Evolutionary conservation across 441 rosid species (phyloP).

Genomic region (Brassica hybrid): DNA sequence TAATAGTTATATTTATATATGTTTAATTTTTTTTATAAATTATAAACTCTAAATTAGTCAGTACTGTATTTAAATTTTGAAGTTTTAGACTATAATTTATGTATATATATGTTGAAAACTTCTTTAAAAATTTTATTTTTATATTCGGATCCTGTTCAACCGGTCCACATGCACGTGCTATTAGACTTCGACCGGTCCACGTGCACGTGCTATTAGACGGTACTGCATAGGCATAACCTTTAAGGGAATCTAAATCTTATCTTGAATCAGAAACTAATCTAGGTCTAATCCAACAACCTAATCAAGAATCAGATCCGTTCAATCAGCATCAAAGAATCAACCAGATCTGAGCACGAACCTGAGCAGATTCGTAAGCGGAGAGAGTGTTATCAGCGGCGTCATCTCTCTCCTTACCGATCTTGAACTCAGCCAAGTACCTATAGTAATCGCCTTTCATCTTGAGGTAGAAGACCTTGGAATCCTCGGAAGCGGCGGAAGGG

Average conservation of each 20-base stretch:
- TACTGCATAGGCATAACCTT: not conserved
- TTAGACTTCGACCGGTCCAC: too few relatives aligned
- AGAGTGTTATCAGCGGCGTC: slow-evolving; percentile 68
- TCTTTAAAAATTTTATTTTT: too few relatives aligned
- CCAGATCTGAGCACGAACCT: slow-evolving; percentile 45
- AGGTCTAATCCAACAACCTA: not conserved
- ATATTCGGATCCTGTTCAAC: too few relatives aligned
- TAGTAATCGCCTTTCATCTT: slow-evolving; percentile 75
- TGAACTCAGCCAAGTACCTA: slow-evolving; percentile 71
- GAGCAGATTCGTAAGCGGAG: slow-evolving; percentile 63
- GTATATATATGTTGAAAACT: too few relatives aligned
- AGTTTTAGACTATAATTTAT: too few relatives aligned
- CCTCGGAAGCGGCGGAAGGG: slow-evolving; percentile 58
- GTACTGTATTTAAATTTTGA: too few relatives aligned
- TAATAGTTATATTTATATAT: too few relatives aligned
- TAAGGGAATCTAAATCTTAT: too few relatives aligned
- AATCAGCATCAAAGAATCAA: not conserved
- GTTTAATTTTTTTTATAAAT: too few relatives aligned
- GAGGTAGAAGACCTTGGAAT: slow-evolving; percentile 65
- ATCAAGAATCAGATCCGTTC: not conserved
- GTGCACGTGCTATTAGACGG: too few relatives aligned
- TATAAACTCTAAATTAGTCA: too few relatives aligned
- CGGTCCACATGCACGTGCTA: too few relatives aligned
- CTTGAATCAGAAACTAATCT: not conserved
- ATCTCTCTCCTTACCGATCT: slow-evolving; percentile 61